Evolutionary conservation across 2,329 filamentous ascomycete genomes (phyloP).

Genomic region (Trichophyton equinum): DNA sequence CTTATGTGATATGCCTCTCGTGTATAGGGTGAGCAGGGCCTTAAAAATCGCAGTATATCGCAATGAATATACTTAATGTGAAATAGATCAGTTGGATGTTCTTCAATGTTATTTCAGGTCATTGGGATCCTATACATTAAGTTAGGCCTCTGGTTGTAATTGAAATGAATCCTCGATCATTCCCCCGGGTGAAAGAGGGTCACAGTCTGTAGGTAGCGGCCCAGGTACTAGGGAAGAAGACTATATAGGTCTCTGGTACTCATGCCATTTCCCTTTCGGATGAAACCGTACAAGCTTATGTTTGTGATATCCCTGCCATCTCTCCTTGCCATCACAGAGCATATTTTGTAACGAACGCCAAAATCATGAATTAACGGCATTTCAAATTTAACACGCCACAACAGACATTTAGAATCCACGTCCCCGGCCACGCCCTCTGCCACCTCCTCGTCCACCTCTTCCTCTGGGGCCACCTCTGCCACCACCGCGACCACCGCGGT

Average conservation of each 20-base stretch:
- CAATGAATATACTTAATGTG: background rate
- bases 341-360: background rate
- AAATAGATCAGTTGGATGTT: background rate
- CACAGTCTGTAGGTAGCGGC: background rate
- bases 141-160: background rate
- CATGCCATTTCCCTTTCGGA: background rate
- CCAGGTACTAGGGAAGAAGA: too few relatives aligned
- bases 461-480: constrained; percentile 35
- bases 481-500: constrained; percentile 41
- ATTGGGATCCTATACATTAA: background rate
- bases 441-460: constrained; percentile 41
- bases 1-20: background rate
- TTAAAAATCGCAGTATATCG: background rate
- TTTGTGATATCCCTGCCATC: background rate
- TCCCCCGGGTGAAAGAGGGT: background rate
- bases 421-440: constrained; percentile 43
- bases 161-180: background rate
- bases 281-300: background rate
- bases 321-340: background rate
- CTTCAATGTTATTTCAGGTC: background rate
- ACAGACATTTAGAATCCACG: constrained; percentile 19
- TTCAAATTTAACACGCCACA: background rate
- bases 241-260: background rate
- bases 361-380: background rate
- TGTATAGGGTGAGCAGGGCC: background rate